phyloP scores from a whole-genome alignment of 768 basidiomycete species.

The Erythrobasidium yunnanense region DNA sequence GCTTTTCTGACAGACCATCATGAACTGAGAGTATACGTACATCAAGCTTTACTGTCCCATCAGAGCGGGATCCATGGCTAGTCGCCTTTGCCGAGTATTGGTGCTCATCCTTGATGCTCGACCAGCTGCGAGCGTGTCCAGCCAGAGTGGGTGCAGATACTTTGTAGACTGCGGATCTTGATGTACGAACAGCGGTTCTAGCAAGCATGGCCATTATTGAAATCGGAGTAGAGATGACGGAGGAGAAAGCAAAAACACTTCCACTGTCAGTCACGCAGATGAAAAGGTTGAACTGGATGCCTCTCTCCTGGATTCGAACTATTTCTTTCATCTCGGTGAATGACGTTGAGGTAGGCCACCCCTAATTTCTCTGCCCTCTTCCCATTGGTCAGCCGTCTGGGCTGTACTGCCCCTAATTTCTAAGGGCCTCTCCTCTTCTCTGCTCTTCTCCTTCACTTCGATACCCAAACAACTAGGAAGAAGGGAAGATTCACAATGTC shows the following conservation, averaged over 20 bases:
- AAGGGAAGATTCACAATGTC: slow-evolving; percentile 3
- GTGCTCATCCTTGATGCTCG: slow-evolving; percentile 14
- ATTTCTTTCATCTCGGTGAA: no score
- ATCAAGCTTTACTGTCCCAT: slow-evolving; percentile 20
- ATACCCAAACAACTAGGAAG: neutral
- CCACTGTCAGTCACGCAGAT: no score
- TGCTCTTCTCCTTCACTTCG: no score
- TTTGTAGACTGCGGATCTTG: neutral
- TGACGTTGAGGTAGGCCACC: no score
- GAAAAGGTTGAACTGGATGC: no score
- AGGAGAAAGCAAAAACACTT: no score
- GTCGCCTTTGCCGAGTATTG: slow-evolving; percentile 28
- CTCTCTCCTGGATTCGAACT: no score
- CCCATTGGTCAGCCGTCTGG: no score
- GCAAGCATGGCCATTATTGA: no score
- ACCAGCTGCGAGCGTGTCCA: neutral
- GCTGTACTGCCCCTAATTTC: neutral
- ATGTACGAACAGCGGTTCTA: no score
- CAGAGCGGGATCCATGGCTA: slow-evolving; percentile 27
- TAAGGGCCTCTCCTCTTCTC: neutral
- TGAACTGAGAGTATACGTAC: neutral
- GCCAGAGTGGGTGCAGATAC: neutral
- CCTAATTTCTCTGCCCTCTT: no score
- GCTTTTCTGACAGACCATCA: neutral
- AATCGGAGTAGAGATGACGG: no score